A percentile compares a stretch with the other conserved stretches of the same genome.
These are phyloP conservation scores for Sambucus nigra DNA, from an alignment of 129 eudicot genomes.

Conservation along the genomic window DNA sequence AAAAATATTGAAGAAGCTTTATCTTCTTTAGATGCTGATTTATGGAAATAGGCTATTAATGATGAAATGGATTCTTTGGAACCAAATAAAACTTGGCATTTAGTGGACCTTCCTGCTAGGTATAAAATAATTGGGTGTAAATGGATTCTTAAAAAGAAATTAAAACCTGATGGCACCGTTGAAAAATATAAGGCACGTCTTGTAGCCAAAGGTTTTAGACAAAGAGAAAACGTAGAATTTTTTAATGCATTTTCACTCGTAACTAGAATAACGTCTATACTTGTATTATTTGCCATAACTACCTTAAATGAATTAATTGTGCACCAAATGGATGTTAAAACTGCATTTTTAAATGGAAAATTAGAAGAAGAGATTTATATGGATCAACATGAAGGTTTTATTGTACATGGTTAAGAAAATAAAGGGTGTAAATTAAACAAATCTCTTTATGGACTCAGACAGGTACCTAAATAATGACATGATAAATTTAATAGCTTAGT, in stretches of 20 bases:
- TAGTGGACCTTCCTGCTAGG: not conserved
- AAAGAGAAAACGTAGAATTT: not conserved
- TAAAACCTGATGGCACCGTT: not conserved
- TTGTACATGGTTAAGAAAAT: not conserved
- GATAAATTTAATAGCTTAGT: constrained; percentile 1
- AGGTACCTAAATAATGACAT: not conserved
- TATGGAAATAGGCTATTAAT: not conserved
- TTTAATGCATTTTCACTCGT: constrained; percentile 9
- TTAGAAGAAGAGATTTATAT: constrained; percentile 3
- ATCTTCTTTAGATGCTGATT: not conserved
- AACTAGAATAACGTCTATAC: constrained; percentile 3
- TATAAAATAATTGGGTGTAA: not conserved
- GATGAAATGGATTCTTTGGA: not conserved
- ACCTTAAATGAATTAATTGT: not conserved
- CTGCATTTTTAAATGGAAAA: not conserved
- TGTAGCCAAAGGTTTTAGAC: not conserved
- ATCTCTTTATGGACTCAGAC: constrained; percentile 2
- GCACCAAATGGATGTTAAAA: constrained; percentile 15
- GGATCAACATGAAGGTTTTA: constrained; percentile 1
- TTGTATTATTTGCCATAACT: constrained; percentile 6
- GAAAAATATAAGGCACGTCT: not conserved
- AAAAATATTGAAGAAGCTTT: not conserved
- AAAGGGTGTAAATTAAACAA: not conserved
- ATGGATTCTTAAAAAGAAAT: not conserved
- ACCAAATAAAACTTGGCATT: not conserved